Percentiles rank a stretch among this genome's conserved stretches.
Evolutionary conservation across 139 green algal genomes (phyloP).

Genomic region (Pseudopediastrum boryanum): DNA sequence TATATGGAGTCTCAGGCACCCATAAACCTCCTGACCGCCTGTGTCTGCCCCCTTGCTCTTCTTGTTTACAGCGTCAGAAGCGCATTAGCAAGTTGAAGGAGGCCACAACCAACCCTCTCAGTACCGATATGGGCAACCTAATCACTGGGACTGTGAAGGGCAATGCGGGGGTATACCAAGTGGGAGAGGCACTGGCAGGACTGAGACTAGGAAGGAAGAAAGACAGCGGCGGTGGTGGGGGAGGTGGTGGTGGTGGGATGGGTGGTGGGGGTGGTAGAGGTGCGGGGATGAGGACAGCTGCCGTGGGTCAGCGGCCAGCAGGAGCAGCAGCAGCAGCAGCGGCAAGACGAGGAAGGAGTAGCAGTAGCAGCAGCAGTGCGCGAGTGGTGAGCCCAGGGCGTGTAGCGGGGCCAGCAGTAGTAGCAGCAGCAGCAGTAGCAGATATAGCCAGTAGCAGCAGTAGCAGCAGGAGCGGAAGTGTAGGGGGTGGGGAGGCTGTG

Average conservation of each 20-base stretch:
- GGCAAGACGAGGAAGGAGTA: not conserved
- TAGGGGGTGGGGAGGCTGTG: not conserved
- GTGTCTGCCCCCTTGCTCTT: too few species aligned
- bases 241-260: not conserved
- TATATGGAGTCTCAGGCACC: too few species aligned
- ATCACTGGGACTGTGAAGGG: constrained; percentile 32
- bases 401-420: not conserved
- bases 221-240: not conserved
- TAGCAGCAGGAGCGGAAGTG: constrained; percentile 15
- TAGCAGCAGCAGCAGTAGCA: constrained; percentile 29
- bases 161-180: constrained; percentile 30
- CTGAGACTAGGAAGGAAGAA: too few species aligned
- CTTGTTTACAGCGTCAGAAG: constrained; percentile 5
- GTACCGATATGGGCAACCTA: not conserved
- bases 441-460: not conserved
- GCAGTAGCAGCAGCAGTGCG: constrained; percentile 12
- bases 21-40: too few species aligned
- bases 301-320: not conserved
- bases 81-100: constrained; percentile 14
- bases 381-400: not conserved
- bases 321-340: constrained; percentile 15
- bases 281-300: not conserved
- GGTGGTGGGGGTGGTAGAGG: not conserved
- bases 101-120: not conserved
- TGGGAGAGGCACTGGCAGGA: not conserved